Evolutionary conservation across 2,329 filamentous ascomycete species (phyloP), one percentile per base, ranked within the genome.

Genomic region (Fusarium sp.): DNA sequence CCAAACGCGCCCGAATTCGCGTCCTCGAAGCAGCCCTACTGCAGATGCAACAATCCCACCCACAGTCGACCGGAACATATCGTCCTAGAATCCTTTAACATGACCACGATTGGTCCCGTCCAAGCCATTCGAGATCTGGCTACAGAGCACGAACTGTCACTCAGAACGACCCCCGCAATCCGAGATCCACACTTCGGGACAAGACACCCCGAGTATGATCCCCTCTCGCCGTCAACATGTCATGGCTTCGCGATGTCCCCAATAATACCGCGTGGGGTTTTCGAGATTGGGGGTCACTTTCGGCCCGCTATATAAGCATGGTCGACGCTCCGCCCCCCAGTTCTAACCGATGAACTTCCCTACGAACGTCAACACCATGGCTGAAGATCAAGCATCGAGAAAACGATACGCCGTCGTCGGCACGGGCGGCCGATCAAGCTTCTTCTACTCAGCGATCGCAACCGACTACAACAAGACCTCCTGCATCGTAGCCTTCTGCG

Each of bases 391-490:
- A 4, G 27, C 8, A 4, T 15, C 50, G 27, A 80, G 71, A 65
- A 85, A 84, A 68, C 78, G 81, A 43, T 89, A 89, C 68, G 87
- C 86, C 72, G 77, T 89, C 29, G 82, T 90, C n/a, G 88, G 88
- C 73, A 86, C 86, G 2, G 88, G 88, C 20, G 86, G 86, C 18
- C 85, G 88, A 16, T 85, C 87, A n/a, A 83, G 83, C 57, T 89
- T 90, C 81, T 90, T 87, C 79, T 90, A 89, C 79, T 84, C 83
- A 1, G 86, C 87, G 46, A 88, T 90, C 60, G 85, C 84, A 12
- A 80, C 79, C 30, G 84, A 87, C 64, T 89, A 87, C 78, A 77
- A 77, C 51, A 72, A 78, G 12, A 88, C 85, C 0, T 85, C 86
- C 1, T 74, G 79, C 34, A 81, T 90, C 22, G 87, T 89, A 18